Conservation (phyloP, 2,329 filamentous ascomycete genomes). For the Myriangium duriaei region DNA sequence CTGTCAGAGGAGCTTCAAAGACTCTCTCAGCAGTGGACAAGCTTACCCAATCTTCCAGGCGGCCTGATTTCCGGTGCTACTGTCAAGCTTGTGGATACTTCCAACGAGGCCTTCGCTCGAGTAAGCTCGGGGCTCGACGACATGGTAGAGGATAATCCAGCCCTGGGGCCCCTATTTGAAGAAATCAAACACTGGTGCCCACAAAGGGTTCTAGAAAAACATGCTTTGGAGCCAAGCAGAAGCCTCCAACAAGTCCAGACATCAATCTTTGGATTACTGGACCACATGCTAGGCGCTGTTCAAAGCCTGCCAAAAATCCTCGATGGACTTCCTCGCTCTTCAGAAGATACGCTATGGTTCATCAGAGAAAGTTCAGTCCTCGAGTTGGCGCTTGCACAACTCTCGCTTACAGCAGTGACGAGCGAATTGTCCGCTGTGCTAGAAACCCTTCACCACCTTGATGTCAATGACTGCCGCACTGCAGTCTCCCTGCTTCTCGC, state of each 20-base stretch:
- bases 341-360: slow-evolving; percentile 53
- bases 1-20: slow-evolving; percentile 1
- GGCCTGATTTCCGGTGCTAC: neutral
- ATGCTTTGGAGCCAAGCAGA: neutral
- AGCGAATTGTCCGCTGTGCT: slow-evolving; percentile 33
- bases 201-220: neutral
- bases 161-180: slow-evolving; percentile 11
- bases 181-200: slow-evolving; percentile 12
- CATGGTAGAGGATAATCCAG: slow-evolving; percentile 10
- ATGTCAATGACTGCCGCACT: slow-evolving; percentile 30
- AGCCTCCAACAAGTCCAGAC: neutral
- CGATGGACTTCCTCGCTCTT: slow-evolving; percentile 42
- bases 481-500: slow-evolving; percentile 47
- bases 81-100: neutral
- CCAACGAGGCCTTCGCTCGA: slow-evolving; percentile 3
- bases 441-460: slow-evolving; percentile 31
- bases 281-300: slow-evolving; percentile 66
- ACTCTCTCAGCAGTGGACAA: slow-evolving; percentile 2
- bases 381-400: slow-evolving; percentile 41
- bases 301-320: slow-evolving; percentile 55
- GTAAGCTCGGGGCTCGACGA: neutral
- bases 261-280: slow-evolving; percentile 37
- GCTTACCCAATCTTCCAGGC: slow-evolving; percentile 3
- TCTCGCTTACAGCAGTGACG: slow-evolving; percentile 48
- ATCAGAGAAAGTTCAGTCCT: slow-evolving; percentile 36